These are phyloP conservation scores for Termitomyces sp. DNA, from an alignment of 768 basidiomycete genomes.

Conservation along the genomic window DNA sequence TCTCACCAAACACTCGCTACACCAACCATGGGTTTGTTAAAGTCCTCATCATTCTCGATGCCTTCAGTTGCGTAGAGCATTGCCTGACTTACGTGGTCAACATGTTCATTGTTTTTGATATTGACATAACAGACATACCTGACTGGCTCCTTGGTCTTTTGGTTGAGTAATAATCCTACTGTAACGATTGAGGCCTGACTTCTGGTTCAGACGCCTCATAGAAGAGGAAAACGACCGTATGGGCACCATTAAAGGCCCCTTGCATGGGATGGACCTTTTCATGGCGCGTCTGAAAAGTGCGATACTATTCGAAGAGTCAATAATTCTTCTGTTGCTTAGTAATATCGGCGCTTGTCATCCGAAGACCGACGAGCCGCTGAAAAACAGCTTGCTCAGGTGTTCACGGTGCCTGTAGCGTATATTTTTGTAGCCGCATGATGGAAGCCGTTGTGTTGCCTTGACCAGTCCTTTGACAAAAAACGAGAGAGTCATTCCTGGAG, in stretches of 20 bases:
- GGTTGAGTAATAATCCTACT: conserved; percentile 82
- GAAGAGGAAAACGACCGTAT: conserved; percentile 35
- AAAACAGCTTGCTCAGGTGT: background rate
- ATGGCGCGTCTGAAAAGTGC: conserved; percentile 12
- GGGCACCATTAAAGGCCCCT: conserved; percentile 18
- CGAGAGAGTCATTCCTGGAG: background rate
- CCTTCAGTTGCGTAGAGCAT: conserved; percentile 99
- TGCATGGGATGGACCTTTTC: conserved; percentile 18
- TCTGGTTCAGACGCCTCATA: conserved; percentile 30
- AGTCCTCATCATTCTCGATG: conserved; percentile 72
- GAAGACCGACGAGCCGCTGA: background rate
- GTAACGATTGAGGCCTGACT: conserved; percentile 58
- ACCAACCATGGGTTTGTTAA: conserved; percentile 96
- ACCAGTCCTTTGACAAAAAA: background rate
- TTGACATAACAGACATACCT: conserved; percentile 40
- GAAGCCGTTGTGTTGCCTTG: background rate
- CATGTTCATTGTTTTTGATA: background rate
- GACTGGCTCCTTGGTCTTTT: conserved; percentile 93
- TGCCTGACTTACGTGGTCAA: conserved; percentile 47
- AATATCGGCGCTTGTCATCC: conserved; percentile 13
- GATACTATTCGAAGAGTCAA: background rate
- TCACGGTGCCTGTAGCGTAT: background rate
- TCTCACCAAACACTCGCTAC: conserved; percentile 93
- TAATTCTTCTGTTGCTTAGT: conserved; percentile 12
- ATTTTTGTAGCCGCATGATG: background rate